Base-by-base conservation (phyloP, 1,284 basidiomycete genomes). In the Pseudozyma thailandica region DNA sequence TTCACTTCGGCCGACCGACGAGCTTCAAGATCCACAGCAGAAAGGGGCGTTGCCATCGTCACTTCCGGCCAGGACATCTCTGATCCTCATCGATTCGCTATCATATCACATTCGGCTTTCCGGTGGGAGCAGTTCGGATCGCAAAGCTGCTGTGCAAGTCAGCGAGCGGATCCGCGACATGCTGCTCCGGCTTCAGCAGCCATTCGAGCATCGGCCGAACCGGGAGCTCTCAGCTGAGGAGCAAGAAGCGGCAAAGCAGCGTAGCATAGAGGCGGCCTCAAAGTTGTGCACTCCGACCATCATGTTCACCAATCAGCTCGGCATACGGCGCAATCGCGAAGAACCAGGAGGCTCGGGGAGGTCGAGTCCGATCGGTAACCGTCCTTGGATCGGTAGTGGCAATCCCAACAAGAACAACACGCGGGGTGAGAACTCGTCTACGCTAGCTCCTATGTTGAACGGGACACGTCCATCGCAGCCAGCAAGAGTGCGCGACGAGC, bases 271-370 rank as follows among this genome's bases (percentile, higher is more conserved):
- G 4, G 49, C 64, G 4, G 61, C 61, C 6, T n/a, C 30, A 3
- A 55, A 49, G 45, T 30, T 71, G 28, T 71, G 68, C 35, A 43
- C 48, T 2, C 68, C 68, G 5, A 71, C 68, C 1, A 54, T 71
- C 16, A 49, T 71, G 13, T 71, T 71, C 31, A 60, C 68, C 2
- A 71, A 64, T n/a, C 68, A 71, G 33, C 51, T 71, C 10, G 57
- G 56, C n/a, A 51, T 71, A 6, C 52, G 61, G 4, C 41, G 57
- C 16, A 47, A 33, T 16, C 52, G 50, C 9, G 41, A 49, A 25
- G 68, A 64, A 18, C 18, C 28, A 2, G 48, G 55, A 6, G 51
- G 44, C 5, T 39, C 49, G 2, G 53, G 52, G 4, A 37, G 62
- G 30, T 21, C 47, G 15, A 59, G 51, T 39, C 51, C 56, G 9